These are phyloP conservation scores for Cladobotryum mycophilum DNA, from an alignment of 2,329 filamentous ascomycete genomes.

Conservation along the genomic window DNA sequence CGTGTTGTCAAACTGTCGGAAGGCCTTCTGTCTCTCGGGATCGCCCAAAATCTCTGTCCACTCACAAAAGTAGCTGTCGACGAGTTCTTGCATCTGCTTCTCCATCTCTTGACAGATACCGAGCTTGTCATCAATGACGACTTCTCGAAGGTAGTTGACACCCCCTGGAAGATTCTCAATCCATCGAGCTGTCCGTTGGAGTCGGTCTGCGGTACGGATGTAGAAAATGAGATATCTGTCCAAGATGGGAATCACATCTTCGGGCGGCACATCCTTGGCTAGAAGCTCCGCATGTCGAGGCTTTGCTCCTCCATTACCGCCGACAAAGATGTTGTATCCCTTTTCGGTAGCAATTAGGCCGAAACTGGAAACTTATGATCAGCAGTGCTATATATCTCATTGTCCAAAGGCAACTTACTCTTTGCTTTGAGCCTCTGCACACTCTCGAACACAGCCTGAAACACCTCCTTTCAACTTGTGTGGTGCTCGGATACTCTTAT, in stretches of 20 bases:
- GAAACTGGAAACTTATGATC: constrained; percentile 47
- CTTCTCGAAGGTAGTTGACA: constrained; percentile 73
- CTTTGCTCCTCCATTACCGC: constrained; percentile 81
- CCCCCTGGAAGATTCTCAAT: constrained; percentile 78
- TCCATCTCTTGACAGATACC: constrained; percentile 81
- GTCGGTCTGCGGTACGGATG: constrained; percentile 83
- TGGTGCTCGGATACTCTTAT: constrained; percentile 82
- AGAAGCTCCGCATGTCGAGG: constrained; percentile 76
- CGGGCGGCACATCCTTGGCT: constrained; percentile 77
- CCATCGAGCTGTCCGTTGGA: constrained; percentile 86
- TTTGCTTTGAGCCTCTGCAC: constrained; percentile 87
- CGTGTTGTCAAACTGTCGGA: constrained; percentile 82
- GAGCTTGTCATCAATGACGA: constrained; percentile 78
- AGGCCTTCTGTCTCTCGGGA: constrained; percentile 59
- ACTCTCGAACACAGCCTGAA: constrained; percentile 86
- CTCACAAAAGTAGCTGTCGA: constrained; percentile 82
- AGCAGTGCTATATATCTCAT: not conserved
- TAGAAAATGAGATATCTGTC: constrained; percentile 92
- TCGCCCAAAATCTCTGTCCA: constrained; percentile 77
- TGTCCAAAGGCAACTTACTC: constrained; percentile 48
- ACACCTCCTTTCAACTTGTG: constrained; percentile 92
- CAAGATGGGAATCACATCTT: constrained; percentile 75
- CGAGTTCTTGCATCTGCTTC: constrained; percentile 79
- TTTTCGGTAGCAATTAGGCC: constrained; percentile 89
- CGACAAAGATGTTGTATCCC: constrained; percentile 89